These are phyloP conservation scores for Colletotrichum endophyticum DNA, from an alignment of 2,329 filamentous ascomycete genomes.

Conservation along the genomic window DNA sequence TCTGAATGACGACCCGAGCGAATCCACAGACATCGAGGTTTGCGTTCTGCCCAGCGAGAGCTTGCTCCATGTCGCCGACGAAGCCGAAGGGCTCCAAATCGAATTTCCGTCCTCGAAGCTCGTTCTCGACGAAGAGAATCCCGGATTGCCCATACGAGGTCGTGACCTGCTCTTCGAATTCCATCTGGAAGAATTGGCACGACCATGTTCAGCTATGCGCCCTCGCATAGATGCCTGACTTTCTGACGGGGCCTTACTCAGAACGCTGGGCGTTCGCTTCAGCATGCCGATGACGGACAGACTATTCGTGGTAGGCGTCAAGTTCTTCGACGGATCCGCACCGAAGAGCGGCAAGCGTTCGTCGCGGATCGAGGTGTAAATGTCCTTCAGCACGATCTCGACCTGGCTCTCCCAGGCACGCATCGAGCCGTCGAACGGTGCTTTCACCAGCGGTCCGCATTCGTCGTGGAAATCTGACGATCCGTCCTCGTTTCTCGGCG, in stretches of 20 bases:
- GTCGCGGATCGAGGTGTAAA: conserved; percentile 87
- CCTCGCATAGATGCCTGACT: conserved; percentile 72
- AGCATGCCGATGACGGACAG: conserved; percentile 80
- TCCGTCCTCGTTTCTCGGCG: conserved; percentile 47
- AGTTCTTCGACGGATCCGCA: conserved; percentile 54
- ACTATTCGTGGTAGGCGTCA: conserved; percentile 54
- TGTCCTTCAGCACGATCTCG: conserved; percentile 89
- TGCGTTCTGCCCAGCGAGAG: conserved; percentile 91
- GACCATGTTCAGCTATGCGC: conserved; percentile 65
- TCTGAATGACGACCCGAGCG: conserved; percentile 77
- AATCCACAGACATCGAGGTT: conserved; percentile 91
- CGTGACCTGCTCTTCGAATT: conserved; percentile 85
- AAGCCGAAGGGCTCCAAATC: conserved; percentile 83
- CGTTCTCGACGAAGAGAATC: conserved; percentile 88
- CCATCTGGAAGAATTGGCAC: conserved; percentile 71
- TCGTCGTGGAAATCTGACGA: conserved; percentile 48
- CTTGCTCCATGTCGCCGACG: conserved; percentile 95
- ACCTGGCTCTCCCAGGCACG: conserved; percentile 88
- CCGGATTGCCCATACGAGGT: conserved; percentile 75
- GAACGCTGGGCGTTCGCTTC: conserved; percentile 84
- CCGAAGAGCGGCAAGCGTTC: conserved; percentile 88
- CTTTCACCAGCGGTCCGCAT: conserved; percentile 78
- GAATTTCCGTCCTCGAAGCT: conserved; percentile 92
- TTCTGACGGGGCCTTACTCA: conserved; percentile 94
- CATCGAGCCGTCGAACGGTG: conserved; percentile 75